Evolutionary conservation across 164 flowering plant species (phyloP), one percentile per base, ranked within the genome.

Genomic region (Magnolia officinalis): DNA sequence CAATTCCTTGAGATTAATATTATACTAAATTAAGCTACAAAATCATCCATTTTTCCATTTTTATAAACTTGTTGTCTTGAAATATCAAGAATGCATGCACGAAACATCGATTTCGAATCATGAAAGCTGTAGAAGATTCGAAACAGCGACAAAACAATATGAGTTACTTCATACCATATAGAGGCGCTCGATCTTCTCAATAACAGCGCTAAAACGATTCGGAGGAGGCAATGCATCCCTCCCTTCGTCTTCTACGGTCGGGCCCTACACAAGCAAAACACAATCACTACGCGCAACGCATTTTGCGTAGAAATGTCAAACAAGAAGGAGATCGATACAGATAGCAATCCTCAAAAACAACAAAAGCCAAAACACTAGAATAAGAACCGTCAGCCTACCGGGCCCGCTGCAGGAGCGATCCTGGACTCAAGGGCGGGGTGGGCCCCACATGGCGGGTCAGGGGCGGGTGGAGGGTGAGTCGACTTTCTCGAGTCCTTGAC

Each of bases 141-240:
- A 21, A 64, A 20, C 24, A 6, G 24, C 67, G 5, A 64, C 24
- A 59, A 19, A 59, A 59, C 29, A n/a, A 21, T 9, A 20, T 64
- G 67, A 64, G 21, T 31, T 16, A 50, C 26, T 73, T 11, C 71
- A 65, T 84, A 96, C 99, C 98, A 89, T 87, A 78, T 96, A 96
- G 2, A 96, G 88, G 29, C 97, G 94, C 74, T 96, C 99, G 77
- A 96, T 96, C 88, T 91, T 96, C 86, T 96, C 97, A 81, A 96
- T 92, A 37, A 96, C 98, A 74, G 93, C 91, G 84, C 88, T 94
- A 80, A 91, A 90, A 73, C 97, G 94, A 84, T 88, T 85, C 14
- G 93, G 74, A 67, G 89, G 82, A 63, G 94, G 85, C 24, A 64
- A n/a, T 21, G 82, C 89, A 79, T 96, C 97, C 52, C 85, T 83